Evolutionary conservation across 768 basidiomycete genomes (phyloP), one percentile per base, ranked within the genome.

Genomic region (Suillus discolor): DNA sequence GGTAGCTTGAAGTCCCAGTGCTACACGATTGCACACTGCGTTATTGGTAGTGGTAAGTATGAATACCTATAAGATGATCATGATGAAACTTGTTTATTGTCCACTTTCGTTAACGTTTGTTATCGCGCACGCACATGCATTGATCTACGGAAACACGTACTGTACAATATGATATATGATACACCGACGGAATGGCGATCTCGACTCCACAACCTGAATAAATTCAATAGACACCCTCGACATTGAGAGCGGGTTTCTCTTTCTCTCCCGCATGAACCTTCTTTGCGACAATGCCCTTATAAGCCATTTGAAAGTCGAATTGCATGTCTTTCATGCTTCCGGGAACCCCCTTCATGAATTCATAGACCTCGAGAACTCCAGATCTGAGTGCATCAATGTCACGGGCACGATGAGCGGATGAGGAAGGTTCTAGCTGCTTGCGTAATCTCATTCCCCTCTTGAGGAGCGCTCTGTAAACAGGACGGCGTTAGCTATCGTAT

Each of bases 261-360:
- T 60, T 47, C 55, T 67, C 68, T 6, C 8, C 9, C 63, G 2
- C 62, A 0, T 8, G 4, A n/a, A 25, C 51, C 11, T 39, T 57
- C 54, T 66, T 65, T 18, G 38, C 20, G 65, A 77, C 73, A 45
- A 83, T 80, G 1, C 80, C 74, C 45, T 78, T 77, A 59, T 76
- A 69, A 11, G 74, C 81, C 6, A 73, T 45, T 6, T 67, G 60
- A 13, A 83, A 65, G 25, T 80, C 72, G 1, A 51, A 38, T n/a
- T 66, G 36, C 38, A 76, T 57, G 12, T 73, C 77, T 25, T 64
- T 64, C 31, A 62, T 62, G 3, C 31, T 16, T 20, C 64, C 67
- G 9, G 75, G 77, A 39, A 79, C 67, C 42, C 51, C 62, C 44
- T 69, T 54, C 23, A 80, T 61, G 16, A 83, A 65, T 36, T 68